Conservation (phyloP, 2,329 filamentous ascomycete genomes). For the Periconia sp. region DNA sequence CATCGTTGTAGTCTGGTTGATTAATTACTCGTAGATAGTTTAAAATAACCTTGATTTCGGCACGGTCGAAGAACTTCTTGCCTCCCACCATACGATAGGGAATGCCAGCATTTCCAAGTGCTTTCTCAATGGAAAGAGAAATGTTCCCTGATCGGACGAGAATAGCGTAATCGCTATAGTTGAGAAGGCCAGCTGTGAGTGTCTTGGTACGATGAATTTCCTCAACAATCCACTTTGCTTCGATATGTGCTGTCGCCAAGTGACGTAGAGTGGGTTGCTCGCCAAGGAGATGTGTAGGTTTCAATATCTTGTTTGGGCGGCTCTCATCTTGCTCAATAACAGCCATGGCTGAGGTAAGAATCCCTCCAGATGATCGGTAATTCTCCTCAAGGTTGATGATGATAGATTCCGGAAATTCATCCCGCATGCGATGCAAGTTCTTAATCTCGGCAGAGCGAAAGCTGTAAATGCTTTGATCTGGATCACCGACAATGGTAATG, state of each 20-base stretch:
- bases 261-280: constrained; percentile 80
- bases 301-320: constrained; percentile 78
- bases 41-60: constrained; percentile 83
- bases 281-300: constrained; percentile 80
- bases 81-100: constrained; percentile 94
- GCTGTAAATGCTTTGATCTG: constrained; percentile 97
- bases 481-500: constrained; percentile 96
- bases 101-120: constrained; percentile 79
- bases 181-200: constrained; percentile 76
- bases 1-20: constrained; percentile 86
- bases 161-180: constrained; percentile 80
- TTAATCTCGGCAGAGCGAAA: constrained; percentile 92
- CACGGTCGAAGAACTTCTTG: constrained; percentile 87
- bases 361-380: constrained; percentile 87
- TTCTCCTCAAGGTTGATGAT: constrained; percentile 91
- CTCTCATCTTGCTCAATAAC: constrained; percentile 90
- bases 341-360: constrained; percentile 77
- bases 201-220: constrained; percentile 76
- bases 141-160: constrained; percentile 83
- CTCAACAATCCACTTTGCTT: constrained; percentile 86
- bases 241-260: constrained; percentile 70
- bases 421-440: constrained; percentile 80
- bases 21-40: constrained; percentile 88
- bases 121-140: constrained; percentile 84
- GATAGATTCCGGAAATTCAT: constrained; percentile 76